These are phyloP conservation scores for Ceratobasidium sp. DNA, from an alignment of 1,284 basidiomycete species.

Conservation along the genomic window DNA sequence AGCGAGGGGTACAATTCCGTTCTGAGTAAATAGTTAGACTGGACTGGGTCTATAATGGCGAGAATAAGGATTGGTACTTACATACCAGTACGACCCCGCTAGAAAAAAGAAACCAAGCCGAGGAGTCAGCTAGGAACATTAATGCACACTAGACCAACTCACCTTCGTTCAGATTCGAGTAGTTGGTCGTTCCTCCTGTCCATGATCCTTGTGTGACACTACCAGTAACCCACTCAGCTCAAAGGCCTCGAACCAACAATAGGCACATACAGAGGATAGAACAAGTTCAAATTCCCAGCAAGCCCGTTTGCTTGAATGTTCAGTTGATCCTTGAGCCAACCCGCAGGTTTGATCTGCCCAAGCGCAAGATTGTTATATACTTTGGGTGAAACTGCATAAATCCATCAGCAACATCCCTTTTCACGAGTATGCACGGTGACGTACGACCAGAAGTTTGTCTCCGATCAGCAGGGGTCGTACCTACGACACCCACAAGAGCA, in stretches of 20 bases:
- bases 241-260: too few relatives aligned
- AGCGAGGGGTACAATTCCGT: conserved; percentile 37
- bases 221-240: not conserved
- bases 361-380: conserved; percentile 7
- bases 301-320: conserved; percentile 28
- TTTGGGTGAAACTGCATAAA: conserved; percentile 18
- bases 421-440: not conserved
- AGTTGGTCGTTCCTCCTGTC: conserved; percentile 33
- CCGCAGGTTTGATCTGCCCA: conserved; percentile 41
- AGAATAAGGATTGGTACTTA: conserved; percentile 11
- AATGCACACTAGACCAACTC: not conserved
- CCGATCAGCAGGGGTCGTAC: not conserved
- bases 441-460: conserved; percentile 22
- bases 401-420: not conserved
- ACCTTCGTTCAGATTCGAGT: conserved; percentile 42
- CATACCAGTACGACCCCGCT: conserved; percentile 44
- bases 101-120: not conserved
- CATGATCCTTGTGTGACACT: conserved; percentile 30
- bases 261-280: conserved; percentile 30
- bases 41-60: not conserved
- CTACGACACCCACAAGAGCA: not conserved
- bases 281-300: conserved; percentile 32
- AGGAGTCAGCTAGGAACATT: not conserved
- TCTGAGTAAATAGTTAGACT: not conserved
- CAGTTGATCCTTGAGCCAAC: conserved; percentile 36